A percentile compares a stretch with the other conserved stretches of the same genome.
These are phyloP conservation scores for Penicillium sp. DNA, from an alignment of 2,329 filamentous ascomycete genomes.

Conservation along the genomic window DNA sequence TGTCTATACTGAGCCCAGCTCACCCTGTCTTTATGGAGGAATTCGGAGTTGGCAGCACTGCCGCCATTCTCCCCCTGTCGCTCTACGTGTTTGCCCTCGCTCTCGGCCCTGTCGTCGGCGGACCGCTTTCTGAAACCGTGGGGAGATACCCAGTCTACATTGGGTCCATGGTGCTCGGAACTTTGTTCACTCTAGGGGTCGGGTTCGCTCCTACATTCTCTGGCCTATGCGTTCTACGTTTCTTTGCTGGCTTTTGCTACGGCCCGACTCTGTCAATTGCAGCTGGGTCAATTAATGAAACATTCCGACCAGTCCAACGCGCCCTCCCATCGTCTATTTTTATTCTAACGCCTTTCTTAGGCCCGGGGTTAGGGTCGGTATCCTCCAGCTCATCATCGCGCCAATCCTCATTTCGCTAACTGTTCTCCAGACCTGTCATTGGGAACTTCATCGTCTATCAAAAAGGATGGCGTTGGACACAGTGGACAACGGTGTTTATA, in stretches of 20 bases:
- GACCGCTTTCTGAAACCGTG: constrained; percentile 24
- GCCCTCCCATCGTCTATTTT: constrained; percentile 21
- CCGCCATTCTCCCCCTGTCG: constrained; percentile 17
- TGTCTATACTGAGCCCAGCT: constrained; percentile 17
- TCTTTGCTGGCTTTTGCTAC: constrained; percentile 19
- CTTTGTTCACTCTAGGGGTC: constrained; percentile 17
- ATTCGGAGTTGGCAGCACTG: constrained; percentile 15
- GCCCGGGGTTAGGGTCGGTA: constrained; percentile 21
- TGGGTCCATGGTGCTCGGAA: constrained; percentile 12
- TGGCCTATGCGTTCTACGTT: constrained; percentile 14
- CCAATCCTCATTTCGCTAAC: neutral
- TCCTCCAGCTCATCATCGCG: too few relatives aligned
- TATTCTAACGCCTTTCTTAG: constrained; percentile 23
- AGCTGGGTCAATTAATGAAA: constrained; percentile 23
- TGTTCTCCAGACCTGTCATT: constrained; percentile 22
- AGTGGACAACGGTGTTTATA: constrained; percentile 20
- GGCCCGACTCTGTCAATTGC: constrained; percentile 17
- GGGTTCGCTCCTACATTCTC: constrained; percentile 15
- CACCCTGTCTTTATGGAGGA: constrained; percentile 16
- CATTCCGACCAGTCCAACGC: constrained; percentile 15
- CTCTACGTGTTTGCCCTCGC: constrained; percentile 19
- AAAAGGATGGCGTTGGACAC: constrained; percentile 24
- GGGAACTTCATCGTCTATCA: constrained; percentile 21
- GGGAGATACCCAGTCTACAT: constrained; percentile 24
- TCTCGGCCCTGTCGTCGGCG: constrained; percentile 23